Evolutionary conservation across 140 eudicot genomes (phyloP), one percentile per base, ranked within the genome.

Genomic region (Ambrosia hybrid): DNA sequence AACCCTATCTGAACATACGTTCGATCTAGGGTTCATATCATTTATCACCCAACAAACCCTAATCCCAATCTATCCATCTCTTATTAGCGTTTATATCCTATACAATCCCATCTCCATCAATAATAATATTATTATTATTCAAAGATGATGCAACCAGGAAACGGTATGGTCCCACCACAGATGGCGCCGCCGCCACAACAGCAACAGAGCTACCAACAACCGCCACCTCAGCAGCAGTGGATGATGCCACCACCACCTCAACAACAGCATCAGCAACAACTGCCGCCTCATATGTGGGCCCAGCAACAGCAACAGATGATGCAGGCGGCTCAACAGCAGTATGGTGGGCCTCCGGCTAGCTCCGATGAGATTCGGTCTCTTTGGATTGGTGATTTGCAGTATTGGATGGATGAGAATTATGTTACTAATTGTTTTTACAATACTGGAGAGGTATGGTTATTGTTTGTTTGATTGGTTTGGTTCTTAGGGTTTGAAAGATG

Each of bases 381-480:
- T 49, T 93, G 99, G 99, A 90, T 93, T 73, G 97, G 99, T 4
- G 99, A 90, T 30, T 84, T 93, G 86, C 99, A 93, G 96, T 82
- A 70, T 49, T 93, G 99, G 99, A 93, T 93, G 99, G 97, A 90
- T 62, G 99, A 93, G 78, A 65, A 77, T 11, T 90, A 84, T 76
- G 82, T 93, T 17, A 75, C 73, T 34, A 58, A 58, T 10, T 87
- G 94, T 53, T 93, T 93, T 72, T 80, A 34, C 53, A 78, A 67
- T 37, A 85, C 94, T 12, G 97, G 97, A 71, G 98, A 90, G 96
- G 53, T 48, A 48, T 48, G 1, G 3, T 48, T 48, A 48, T 2
- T 10, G 3, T 48, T 48, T 8, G 3, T 48, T 8, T 48, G 12
- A 48, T 48, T 9, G 9, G 3, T 48, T 8, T 10, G 12, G n/a